Percentiles rank a stretch among this genome's conserved stretches.
phyloP scores from a whole-genome alignment of 1,139 yeast genomes.

The Saccharomyces uvarum region DNA sequence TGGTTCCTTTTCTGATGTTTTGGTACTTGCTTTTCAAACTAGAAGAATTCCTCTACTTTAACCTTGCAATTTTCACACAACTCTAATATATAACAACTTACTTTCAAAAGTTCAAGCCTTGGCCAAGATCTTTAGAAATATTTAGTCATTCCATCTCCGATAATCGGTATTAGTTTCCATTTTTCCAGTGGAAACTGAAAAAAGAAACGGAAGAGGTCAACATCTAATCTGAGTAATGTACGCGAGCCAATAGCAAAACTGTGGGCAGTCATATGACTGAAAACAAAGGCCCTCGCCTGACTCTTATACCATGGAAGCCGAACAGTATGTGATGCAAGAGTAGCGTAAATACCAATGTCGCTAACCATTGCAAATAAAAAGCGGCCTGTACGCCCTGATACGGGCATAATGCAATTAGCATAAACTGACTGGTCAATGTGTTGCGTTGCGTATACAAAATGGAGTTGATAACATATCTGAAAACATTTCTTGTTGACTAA shows the following conservation, averaged over 20 bases:
- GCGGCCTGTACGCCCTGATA: background rate
- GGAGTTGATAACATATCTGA: background rate
- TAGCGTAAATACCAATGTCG: background rate
- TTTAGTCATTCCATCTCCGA: background rate
- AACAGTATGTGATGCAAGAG: background rate
- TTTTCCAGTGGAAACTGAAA: background rate
- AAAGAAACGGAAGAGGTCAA: background rate
- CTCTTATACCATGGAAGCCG: background rate
- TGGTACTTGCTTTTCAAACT: background rate
- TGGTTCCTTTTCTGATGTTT: background rate
- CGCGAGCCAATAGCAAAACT: background rate
- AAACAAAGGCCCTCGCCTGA: background rate
- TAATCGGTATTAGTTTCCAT: background rate
- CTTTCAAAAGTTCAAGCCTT: background rate
- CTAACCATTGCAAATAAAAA: background rate
- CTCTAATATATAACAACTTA: background rate
- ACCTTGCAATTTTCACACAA: background rate
- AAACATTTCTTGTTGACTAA: background rate
- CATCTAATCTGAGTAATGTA: background rate
- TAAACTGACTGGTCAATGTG: background rate
- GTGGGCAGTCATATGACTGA: background rate
- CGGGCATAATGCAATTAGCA: background rate
- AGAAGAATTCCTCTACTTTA: constrained; percentile 3
- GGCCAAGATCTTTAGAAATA: background rate
- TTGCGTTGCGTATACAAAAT: background rate